These are phyloP conservation scores for Hyaloscypha finlandica DNA, from an alignment of 495 filamentous ascomycete genomes.

Conservation along the genomic window DNA sequence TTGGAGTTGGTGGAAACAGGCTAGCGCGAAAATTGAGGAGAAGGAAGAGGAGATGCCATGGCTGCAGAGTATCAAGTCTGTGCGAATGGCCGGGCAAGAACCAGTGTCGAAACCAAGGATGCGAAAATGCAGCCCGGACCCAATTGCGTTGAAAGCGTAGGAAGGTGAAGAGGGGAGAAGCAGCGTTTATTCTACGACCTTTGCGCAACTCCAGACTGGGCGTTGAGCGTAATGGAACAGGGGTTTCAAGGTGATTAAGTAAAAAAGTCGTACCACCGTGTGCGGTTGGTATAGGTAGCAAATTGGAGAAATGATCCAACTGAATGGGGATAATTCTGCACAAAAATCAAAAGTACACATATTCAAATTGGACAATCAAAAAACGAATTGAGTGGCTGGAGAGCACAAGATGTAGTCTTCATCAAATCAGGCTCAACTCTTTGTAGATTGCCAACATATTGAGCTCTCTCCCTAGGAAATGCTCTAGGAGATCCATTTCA, in stretches of 20 bases:
- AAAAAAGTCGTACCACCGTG: background rate
- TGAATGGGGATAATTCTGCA: background rate
- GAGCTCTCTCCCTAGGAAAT: background rate
- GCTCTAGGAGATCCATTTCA: background rate
- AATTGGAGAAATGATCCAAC: background rate
- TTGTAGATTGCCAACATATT: background rate
- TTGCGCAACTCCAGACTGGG: too few species aligned
- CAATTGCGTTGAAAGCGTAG: background rate
- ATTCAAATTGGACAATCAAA: background rate
- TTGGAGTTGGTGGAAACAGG: background rate
- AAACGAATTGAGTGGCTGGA: background rate
- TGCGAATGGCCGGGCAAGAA: background rate
- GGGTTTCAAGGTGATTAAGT: background rate
- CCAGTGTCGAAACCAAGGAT: background rate
- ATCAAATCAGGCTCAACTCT: background rate
- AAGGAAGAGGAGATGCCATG: background rate
- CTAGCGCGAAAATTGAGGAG: background rate
- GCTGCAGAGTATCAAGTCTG: slow-evolving; percentile 1
- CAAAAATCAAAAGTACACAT: background rate
- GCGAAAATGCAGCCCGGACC: background rate
- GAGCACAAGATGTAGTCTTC: background rate
- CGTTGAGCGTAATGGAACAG: background rate
- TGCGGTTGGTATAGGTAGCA: background rate
- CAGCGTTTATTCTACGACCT: too few species aligned
- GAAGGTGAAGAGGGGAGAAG: background rate